phyloP scores from a whole-genome alignment of 2,329 filamentous ascomycete species.

The Chaetomium globosum region DNA sequence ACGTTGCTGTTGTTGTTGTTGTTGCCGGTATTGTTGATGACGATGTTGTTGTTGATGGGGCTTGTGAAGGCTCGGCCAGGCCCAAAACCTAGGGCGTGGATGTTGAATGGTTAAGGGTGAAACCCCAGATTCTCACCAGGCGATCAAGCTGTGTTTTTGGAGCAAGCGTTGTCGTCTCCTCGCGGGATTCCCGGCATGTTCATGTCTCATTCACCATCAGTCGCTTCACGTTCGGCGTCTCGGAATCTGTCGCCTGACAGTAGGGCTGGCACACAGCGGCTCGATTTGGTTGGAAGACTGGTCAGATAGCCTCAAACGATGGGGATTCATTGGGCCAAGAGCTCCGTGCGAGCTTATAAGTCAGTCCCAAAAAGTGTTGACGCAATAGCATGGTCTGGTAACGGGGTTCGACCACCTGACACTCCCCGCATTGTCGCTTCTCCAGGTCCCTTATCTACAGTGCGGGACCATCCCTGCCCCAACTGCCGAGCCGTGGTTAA shows the following conservation, averaged over 20 bases:
- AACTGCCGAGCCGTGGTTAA: slow-evolving; percentile 6
- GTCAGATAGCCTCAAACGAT: not conserved
- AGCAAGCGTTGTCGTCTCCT: not conserved
- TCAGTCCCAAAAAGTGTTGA: not conserved
- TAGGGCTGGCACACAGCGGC: not conserved
- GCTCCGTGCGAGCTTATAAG: not conserved
- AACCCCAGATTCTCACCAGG: not conserved
- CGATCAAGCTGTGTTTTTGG: not conserved
- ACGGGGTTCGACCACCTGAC: slow-evolving; percentile 23
- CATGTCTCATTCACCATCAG: not conserved
- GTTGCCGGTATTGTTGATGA: too few relatives aligned
- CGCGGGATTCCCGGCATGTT: not conserved
- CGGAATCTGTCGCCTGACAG: slow-evolving; percentile 15
- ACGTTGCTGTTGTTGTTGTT: too few relatives aligned
- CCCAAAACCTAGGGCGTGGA: not conserved
- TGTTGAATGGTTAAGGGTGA: not conserved
- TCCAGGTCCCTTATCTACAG: not conserved
- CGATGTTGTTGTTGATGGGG: not conserved
- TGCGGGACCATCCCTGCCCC: slow-evolving; percentile 6
- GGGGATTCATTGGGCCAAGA: slow-evolving; percentile 4
- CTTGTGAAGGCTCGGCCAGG: not conserved
- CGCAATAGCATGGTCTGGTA: slow-evolving; percentile 20
- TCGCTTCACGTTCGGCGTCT: not conserved
- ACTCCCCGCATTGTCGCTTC: slow-evolving; percentile 18
- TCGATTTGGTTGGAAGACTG: not conserved